These are phyloP conservation scores for Fusarium pseudograminearum DNA, from an alignment of 2,329 filamentous ascomycete species.

Conservation along the genomic window DNA sequence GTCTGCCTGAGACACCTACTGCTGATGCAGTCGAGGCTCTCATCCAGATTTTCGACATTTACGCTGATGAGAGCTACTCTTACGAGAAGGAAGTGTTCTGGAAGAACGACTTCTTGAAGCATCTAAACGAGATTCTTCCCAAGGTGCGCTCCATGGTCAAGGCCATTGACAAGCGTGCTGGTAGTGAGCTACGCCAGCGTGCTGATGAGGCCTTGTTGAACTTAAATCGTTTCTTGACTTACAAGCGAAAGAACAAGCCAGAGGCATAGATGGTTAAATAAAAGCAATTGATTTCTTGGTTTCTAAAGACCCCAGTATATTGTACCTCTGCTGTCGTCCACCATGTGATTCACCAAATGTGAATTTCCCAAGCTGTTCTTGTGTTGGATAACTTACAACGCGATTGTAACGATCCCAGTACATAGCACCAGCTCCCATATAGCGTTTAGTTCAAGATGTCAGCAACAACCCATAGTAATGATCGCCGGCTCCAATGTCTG, in stretches of 20 bases:
- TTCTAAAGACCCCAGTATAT: constrained; percentile 5
- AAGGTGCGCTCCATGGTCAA: constrained; percentile 69
- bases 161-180: constrained; percentile 70
- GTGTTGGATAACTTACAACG: not conserved
- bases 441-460: constrained; percentile 1
- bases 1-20: constrained; percentile 63
- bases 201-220: constrained; percentile 73
- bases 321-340: not conserved
- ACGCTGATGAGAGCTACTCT: constrained; percentile 68
- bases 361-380: constrained; percentile 5
- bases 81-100: constrained; percentile 75
- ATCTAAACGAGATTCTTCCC: constrained; percentile 66
- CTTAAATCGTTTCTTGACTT: constrained; percentile 70
- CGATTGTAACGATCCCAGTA: constrained; percentile 5
- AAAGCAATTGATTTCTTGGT: constrained; percentile 23
- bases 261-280: constrained; percentile 43
- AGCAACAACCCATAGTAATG: constrained; percentile 9
- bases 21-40: constrained; percentile 73
- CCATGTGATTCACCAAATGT: not conserved
- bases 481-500: constrained; percentile 3
- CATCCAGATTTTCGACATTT: constrained; percentile 76
- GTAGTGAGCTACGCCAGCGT: constrained; percentile 67
- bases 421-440: constrained; percentile 5
- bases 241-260: constrained; percentile 71
- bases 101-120: constrained; percentile 69